These are phyloP conservation scores for Taphrina pruni DNA, from an alignment of 1,139 yeast species.

Conservation along the genomic window DNA sequence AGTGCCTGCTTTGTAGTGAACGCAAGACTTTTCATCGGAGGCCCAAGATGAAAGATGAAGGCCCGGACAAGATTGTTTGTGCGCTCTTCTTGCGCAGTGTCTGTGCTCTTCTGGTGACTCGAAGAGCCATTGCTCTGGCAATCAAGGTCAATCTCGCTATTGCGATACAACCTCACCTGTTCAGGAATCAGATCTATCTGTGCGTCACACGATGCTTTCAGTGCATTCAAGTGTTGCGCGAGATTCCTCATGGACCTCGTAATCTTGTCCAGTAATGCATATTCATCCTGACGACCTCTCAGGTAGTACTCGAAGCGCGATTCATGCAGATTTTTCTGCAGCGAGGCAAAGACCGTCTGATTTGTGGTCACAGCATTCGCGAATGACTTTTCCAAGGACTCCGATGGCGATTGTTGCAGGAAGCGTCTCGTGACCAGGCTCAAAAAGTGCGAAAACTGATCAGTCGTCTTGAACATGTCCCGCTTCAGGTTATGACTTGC, in stretches of 20 bases:
- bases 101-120: conserved; percentile 9
- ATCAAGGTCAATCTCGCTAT: conserved; percentile 1
- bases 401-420: conserved; percentile 50
- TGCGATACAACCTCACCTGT: conserved; percentile 18
- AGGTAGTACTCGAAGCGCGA: conserved; percentile 65
- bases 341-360: conserved; percentile 54
- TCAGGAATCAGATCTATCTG: conserved; percentile 34
- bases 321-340: conserved; percentile 62
- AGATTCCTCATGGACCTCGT: conserved; percentile 62
- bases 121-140: neutral
- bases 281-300: conserved; percentile 64
- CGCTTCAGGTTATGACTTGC: conserved; percentile 60
- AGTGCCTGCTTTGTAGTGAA: conserved; percentile 69
- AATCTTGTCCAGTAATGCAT: conserved; percentile 56
- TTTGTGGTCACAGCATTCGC: conserved; percentile 47
- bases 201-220: conserved; percentile 57
- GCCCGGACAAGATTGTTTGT: conserved; percentile 47
- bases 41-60: conserved; percentile 71
- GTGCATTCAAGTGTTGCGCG: conserved; percentile 67
- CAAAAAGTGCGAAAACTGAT: conserved; percentile 61
- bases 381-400: conserved; percentile 9
- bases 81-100: conserved; percentile 53
- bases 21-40: conserved; percentile 71
- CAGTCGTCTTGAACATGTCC: conserved; percentile 62
- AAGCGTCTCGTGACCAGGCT: conserved; percentile 62